These are phyloP conservation scores for Pyronema omphalodes DNA, from an alignment of 495 filamentous ascomycete species.

Conservation along the genomic window DNA sequence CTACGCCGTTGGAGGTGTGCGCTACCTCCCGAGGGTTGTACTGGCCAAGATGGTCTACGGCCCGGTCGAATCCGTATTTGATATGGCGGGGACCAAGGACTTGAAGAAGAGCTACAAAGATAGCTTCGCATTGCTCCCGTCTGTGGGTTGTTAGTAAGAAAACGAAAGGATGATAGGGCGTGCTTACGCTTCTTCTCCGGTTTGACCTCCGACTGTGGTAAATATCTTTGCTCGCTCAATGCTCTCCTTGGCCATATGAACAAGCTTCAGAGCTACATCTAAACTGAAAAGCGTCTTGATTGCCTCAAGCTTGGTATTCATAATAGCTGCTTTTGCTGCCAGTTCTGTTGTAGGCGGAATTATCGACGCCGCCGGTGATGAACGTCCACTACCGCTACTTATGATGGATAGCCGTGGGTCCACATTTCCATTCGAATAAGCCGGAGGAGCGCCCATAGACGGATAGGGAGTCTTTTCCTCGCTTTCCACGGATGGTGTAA, in stretches of 20 bases:
- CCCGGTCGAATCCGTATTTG: conserved; percentile 75
- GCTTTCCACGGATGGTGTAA: not conserved
- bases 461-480: not conserved
- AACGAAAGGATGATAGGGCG: not conserved
- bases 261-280: conserved; percentile 75
- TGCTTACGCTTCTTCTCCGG: conserved; percentile 54
- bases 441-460: not conserved
- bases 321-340: conserved; percentile 87
- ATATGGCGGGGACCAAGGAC: conserved; percentile 77
- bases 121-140: conserved; percentile 64
- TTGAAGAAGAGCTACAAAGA: conserved; percentile 69
- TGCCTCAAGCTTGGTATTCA: conserved; percentile 83
- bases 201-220: conserved; percentile 56
- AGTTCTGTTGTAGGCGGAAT: conserved; percentile 60
- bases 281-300: conserved; percentile 91
- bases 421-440: not conserved
- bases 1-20: conserved; percentile 57
- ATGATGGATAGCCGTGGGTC: not conserved
- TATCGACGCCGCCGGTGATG: conserved; percentile 5
- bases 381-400: not conserved
- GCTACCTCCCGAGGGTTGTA: conserved; percentile 82
- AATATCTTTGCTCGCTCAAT: conserved; percentile 74
- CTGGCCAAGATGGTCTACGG: conserved; percentile 71
- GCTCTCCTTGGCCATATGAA: conserved; percentile 76
- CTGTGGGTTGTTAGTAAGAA: conserved; percentile 6